Evolutionary conservation across 2,329 filamentous ascomycete species (phyloP).

Genomic region (Colletotrichum tanaceti): DNA sequence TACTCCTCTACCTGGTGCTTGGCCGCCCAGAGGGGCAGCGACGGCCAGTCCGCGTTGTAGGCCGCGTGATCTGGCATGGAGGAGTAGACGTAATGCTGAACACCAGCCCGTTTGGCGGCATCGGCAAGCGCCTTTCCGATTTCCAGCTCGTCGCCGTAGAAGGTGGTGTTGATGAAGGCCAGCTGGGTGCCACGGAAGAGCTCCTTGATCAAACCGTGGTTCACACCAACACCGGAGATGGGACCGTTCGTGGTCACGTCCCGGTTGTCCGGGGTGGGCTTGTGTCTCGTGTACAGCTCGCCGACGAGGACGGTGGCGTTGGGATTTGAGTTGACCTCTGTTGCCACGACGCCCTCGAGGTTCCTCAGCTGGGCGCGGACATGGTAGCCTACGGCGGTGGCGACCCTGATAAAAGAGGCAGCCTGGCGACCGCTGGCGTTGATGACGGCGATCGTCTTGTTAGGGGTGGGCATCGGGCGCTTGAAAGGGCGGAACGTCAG

Average conservation of each 20-base stretch:
- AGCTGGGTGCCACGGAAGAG: constrained; percentile 87
- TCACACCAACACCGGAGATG: constrained; percentile 74
- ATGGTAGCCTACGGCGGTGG: constrained; percentile 91
- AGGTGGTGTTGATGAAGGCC: constrained; percentile 98
- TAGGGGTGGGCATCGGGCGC: constrained; percentile 67
- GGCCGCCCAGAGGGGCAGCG: constrained; percentile 88
- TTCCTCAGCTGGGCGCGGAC: constrained; percentile 93
- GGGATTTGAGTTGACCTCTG: constrained; percentile 83
- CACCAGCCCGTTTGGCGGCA: constrained; percentile 83
- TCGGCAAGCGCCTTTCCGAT: constrained; percentile 91
- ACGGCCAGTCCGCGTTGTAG: constrained; percentile 81
- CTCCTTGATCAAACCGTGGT: constrained; percentile 76
- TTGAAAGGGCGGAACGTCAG: constrained; percentile 70
- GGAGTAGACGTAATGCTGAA: constrained; percentile 95
- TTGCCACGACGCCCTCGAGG: constrained; percentile 85
- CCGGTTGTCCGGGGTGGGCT: constrained; percentile 61
- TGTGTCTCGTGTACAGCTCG: constrained; percentile 70
- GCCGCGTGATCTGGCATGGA: constrained; percentile 95
- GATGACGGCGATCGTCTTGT: constrained; percentile 91
- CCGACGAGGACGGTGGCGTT: constrained; percentile 77
- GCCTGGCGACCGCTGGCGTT: constrained; percentile 97
- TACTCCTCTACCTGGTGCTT: constrained; percentile 96
- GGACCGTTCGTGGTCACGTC: constrained; percentile 76
- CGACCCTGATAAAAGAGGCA: constrained; percentile 93
- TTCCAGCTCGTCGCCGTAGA: constrained; percentile 92